Conservation (phyloP, 805 yeast species). For the Wickerhamiella sergipiensis region DNA sequence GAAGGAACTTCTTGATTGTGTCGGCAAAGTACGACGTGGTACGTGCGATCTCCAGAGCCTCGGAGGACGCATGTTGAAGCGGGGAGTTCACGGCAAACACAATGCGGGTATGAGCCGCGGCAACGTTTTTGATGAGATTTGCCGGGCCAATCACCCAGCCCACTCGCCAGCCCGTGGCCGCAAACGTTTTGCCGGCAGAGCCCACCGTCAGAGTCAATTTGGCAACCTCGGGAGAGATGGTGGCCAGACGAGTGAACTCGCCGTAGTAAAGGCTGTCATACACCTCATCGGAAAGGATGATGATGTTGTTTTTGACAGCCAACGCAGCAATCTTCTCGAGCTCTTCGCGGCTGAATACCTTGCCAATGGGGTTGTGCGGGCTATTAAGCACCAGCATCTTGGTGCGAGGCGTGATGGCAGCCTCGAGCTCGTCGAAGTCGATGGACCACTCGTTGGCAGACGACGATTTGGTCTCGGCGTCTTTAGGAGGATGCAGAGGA, state of each 20-base stretch:
- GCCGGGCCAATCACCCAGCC: constrained; percentile 90
- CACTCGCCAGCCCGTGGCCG: constrained; percentile 98
- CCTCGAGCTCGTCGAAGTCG: constrained; percentile 63
- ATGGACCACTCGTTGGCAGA: constrained; percentile 79
- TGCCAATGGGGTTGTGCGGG: constrained; percentile 96
- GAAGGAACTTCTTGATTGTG: constrained; percentile 53
- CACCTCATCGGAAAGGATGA: constrained; percentile 85
- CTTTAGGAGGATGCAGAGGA: constrained; percentile 70
- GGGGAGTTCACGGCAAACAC: constrained; percentile 88
- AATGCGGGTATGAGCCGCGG: constrained; percentile 87
- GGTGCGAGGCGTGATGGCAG: constrained; percentile 60
- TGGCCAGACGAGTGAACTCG: constrained; percentile 71
- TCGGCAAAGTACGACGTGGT: constrained; percentile 51
- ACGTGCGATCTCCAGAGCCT: constrained; percentile 52
- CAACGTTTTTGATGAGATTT: constrained; percentile 66
- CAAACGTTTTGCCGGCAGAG: constrained; percentile 94
- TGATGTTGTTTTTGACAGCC: constrained; percentile 72
- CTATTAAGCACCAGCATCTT: constrained; percentile 80
- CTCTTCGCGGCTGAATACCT: constrained; percentile 68
- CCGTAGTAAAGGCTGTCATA: constrained; percentile 79
- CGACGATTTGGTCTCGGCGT: constrained; percentile 47
- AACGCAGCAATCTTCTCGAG: constrained; percentile 60
- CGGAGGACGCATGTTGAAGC: constrained; percentile 80
- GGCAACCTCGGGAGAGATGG: constrained; percentile 64
- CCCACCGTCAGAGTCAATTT: constrained; percentile 81